Base-by-base conservation (phyloP, 306 rosid species). In the Clitoria ternatea region DNA sequence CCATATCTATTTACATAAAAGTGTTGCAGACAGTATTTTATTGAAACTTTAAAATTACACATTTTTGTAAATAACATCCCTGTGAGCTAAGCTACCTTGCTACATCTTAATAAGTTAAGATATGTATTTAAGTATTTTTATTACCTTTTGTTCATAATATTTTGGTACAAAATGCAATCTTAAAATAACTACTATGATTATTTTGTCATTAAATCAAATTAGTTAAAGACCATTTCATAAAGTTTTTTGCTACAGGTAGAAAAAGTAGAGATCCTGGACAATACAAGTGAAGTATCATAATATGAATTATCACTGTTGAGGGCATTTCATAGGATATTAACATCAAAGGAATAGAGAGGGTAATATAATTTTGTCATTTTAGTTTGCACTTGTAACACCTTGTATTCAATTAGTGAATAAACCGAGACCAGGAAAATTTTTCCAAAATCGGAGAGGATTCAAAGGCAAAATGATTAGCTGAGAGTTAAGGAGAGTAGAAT, bases 281-380 rank as follows among this genome's bases (percentile, higher is more conserved):
- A 32, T 19, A 61, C 67, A 18, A 0, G 10, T 18, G 14, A 59
- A 35, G 42, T 42, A 63, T 42, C 26, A 4, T 47, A 45, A 36
- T 23, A 53, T 24, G 53, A 40, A 48, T 23, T 6, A 20, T 30
- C 17, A n/a, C 43, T n/a, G 54, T 47, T 27, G 24, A 57, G 24
- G 45, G 40, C 62, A 70, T 39, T 42, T 36, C 19, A 63, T 45
- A 42, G 13, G 65, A 65, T 66, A 66, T 76, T 76, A 65, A 56
- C 76, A 67, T 72, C 66, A 66, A 1, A 61, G 29, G 59, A 7
- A 71, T 48, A 33, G 26, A 66, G 8, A 64, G 42, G 74, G 43
- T 42, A 61, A 48, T 55, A 40, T 15, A 23, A 64, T 49, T 37
- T 63, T 47, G 45, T 49, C 52, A 45, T 19, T 73, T 55, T 73